These are phyloP conservation scores for Purpureocillium lavendulum DNA, from an alignment of 2,329 filamentous ascomycete species.

Conservation along the genomic window DNA sequence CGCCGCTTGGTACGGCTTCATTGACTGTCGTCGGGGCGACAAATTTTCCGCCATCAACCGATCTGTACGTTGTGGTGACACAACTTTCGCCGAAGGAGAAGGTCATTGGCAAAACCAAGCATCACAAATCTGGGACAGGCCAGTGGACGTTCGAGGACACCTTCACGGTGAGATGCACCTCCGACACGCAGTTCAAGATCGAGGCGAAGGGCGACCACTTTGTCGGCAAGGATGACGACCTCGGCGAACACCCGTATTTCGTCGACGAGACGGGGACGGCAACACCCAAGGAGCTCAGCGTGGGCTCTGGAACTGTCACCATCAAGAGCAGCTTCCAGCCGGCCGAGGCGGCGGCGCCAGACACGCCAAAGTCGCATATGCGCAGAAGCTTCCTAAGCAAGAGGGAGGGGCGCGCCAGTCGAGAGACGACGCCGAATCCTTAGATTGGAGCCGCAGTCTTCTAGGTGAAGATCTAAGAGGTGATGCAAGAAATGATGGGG, in stretches of 20 bases:
- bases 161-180: constrained; percentile 68
- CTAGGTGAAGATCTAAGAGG: constrained; percentile 5
- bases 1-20: constrained; percentile 64
- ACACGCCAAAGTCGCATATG: constrained; percentile 38
- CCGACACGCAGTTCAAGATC: constrained; percentile 80
- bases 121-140: constrained; percentile 65
- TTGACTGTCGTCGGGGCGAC: constrained; percentile 74
- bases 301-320: constrained; percentile 64
- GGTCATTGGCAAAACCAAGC: constrained; percentile 85
- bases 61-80: constrained; percentile 70
- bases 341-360: constrained; percentile 35
- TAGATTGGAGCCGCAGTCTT: constrained; percentile 12
- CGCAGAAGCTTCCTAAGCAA: constrained; percentile 49
- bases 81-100: constrained; percentile 63
- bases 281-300: constrained; percentile 63
- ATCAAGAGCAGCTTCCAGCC: constrained; percentile 65
- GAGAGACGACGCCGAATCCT: constrained; percentile 34
- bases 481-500: no score
- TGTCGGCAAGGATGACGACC: constrained; percentile 72
- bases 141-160: constrained; percentile 66
- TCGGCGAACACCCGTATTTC: constrained; percentile 84
- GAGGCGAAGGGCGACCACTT: constrained; percentile 78
- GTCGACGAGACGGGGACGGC: constrained; percentile 70
- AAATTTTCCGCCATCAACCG: constrained; percentile 67
- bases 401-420: constrained; percentile 32